Percentiles rank a stretch among this genome's conserved stretches.
Evolutionary conservation across 305 asterid species (phyloP).

Genomic region (Andrographis paniculata): DNA sequence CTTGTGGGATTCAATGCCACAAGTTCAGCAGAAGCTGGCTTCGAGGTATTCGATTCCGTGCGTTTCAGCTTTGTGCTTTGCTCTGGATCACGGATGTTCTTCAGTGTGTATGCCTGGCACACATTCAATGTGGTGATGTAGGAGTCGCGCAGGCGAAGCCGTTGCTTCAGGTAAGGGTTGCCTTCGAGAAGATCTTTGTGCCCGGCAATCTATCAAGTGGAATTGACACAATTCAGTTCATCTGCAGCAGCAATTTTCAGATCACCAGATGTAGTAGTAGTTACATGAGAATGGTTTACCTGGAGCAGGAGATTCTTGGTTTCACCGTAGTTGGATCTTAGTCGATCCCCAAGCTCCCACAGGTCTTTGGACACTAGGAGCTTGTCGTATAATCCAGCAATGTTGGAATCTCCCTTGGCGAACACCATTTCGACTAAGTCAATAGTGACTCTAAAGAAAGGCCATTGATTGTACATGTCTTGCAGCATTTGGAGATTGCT

Average conservation of each 20-base stretch:
- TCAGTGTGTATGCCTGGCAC: slow-evolving; percentile 4
- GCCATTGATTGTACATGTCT: slow-evolving; percentile 72
- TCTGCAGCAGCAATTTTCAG: neutral
- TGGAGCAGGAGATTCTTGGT: slow-evolving; percentile 52
- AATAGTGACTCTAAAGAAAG: slow-evolving; percentile 72
- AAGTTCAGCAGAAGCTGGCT: slow-evolving; percentile 3
- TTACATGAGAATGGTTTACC: slow-evolving; percentile 24
- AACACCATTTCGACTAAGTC: slow-evolving; percentile 78
- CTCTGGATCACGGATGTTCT: slow-evolving; percentile 5
- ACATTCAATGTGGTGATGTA: slow-evolving; percentile 10
- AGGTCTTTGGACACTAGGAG: slow-evolving; percentile 60
- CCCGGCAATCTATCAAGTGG: slow-evolving; percentile 3
- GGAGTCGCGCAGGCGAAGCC: slow-evolving; percentile 4
- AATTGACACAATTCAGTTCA: neutral
- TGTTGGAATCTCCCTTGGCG: slow-evolving; percentile 75
- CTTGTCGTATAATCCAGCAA: slow-evolving; percentile 57
- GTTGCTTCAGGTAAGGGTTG: slow-evolving; percentile 7
- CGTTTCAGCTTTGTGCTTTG: neutral
- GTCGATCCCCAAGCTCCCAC: slow-evolving; percentile 43
- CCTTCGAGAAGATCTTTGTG: slow-evolving; percentile 9
- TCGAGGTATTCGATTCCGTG: neutral
- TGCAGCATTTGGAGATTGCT: slow-evolving; percentile 49
- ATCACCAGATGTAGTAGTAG: neutral
- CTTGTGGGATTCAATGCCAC: slow-evolving; percentile 10
- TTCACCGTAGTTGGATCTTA: slow-evolving; percentile 52